Conservation (phyloP, 495 filamentous ascomycete species). For the Aspergillus haitiensis region DNA sequence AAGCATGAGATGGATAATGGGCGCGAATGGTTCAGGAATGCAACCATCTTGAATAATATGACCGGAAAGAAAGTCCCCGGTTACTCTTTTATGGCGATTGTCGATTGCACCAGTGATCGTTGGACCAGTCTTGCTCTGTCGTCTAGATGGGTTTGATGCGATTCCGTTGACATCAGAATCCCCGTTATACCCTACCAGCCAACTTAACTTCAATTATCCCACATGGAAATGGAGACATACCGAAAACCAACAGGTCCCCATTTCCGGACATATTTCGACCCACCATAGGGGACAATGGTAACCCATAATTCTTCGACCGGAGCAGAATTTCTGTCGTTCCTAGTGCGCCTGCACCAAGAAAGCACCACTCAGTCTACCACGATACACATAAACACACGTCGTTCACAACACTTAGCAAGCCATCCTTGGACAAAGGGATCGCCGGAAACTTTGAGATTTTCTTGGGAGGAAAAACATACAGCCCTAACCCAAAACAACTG, state of each 20-base stretch:
- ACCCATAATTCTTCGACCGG: slow-evolving; percentile 58
- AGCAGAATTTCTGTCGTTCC: slow-evolving; percentile 68
- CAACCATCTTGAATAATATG: slow-evolving; percentile 67
- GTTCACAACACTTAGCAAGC: too few species aligned
- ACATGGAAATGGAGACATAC: slow-evolving; percentile 32
- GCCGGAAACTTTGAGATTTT: too few species aligned
- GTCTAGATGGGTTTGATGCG: slow-evolving; percentile 35
- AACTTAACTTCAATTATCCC: neutral
- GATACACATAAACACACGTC: neutral
- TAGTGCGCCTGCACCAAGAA: slow-evolving; percentile 45
- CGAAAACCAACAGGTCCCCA: slow-evolving; percentile 65
- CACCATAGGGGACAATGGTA: slow-evolving; percentile 56
- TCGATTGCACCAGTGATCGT: slow-evolving; percentile 67
- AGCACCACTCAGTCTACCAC: slow-evolving; percentile 18
- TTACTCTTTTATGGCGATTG: slow-evolving; percentile 42
- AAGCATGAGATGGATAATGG: slow-evolving; percentile 58
- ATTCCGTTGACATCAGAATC: slow-evolving; percentile 56
- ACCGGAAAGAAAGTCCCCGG: slow-evolving; percentile 59
- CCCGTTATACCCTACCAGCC: slow-evolving; percentile 54
- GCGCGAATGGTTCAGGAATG: slow-evolving; percentile 56
- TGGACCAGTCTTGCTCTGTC: slow-evolving; percentile 53
- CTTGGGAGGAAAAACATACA: slow-evolving; percentile 54
- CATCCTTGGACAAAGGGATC: too few species aligned
- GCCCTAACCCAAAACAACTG: slow-evolving; percentile 72
- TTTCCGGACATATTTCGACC: slow-evolving; percentile 68